Conservation (phyloP, 2,329 filamentous ascomycete species). For the Nemania sp. region DNA sequence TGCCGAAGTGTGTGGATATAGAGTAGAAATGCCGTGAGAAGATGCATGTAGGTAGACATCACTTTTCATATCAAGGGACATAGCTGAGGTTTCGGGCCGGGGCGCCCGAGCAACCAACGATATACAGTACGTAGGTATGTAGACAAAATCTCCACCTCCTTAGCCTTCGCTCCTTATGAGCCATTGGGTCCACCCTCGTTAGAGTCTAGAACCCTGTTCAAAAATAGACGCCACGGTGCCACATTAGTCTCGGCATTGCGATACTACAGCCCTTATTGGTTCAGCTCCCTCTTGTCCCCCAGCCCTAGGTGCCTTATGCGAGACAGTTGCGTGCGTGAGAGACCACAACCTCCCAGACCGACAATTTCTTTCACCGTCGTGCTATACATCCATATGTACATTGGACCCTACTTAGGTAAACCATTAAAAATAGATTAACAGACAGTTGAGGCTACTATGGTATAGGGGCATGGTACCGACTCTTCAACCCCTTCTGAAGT, state of each 20-base stretch:
- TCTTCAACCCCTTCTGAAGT: not conserved
- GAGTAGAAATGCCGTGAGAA: not conserved
- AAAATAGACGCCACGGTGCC: constrained; percentile 22
- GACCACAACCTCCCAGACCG: not conserved
- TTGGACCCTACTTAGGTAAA: not conserved
- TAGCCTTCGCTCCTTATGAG: not conserved
- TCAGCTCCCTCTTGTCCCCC: constrained; percentile 13
- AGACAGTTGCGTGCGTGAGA: not conserved
- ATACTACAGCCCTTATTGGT: constrained; percentile 21
- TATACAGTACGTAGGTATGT: no score
- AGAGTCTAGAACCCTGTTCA: constrained; percentile 26
- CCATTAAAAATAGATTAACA: not conserved
- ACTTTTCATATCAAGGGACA: not conserved
- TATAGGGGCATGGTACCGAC: not conserved
- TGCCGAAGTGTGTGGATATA: not conserved
- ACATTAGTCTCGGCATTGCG: constrained; percentile 32
- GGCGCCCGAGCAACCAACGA: constrained; percentile 28
- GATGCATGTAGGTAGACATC: not conserved
- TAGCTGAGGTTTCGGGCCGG: constrained; percentile 30
- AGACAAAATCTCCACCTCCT: not conserved
- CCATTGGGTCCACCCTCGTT: constrained; percentile 11
- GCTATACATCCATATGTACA: not conserved
- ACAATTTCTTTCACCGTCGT: constrained; percentile 2
- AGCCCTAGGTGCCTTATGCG: constrained; percentile 7
- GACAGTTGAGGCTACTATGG: not conserved